These are phyloP conservation scores for Zymoseptoria tritici DNA, from an alignment of 2,329 filamentous ascomycete genomes.

Conservation along the genomic window DNA sequence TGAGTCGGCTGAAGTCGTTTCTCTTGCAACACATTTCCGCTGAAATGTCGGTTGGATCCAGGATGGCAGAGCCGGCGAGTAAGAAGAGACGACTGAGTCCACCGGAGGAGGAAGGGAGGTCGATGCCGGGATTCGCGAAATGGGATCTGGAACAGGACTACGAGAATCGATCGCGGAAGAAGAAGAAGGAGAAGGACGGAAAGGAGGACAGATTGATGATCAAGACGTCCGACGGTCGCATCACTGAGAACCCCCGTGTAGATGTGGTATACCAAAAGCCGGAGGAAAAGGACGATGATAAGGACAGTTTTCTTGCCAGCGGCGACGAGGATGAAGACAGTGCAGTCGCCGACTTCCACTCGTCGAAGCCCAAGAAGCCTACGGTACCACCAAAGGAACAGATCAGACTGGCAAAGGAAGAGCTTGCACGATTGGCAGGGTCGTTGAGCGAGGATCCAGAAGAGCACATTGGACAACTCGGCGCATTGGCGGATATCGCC, in stretches of 20 bases:
- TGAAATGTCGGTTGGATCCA: neutral
- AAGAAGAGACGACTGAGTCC: conserved; percentile 48
- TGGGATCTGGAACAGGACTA: conserved; percentile 94
- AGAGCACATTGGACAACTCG: conserved; percentile 75
- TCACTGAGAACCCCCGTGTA: conserved; percentile 46
- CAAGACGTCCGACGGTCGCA: conserved; percentile 69
- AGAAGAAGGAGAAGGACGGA: conserved; percentile 49
- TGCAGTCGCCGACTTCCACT: conserved; percentile 43
- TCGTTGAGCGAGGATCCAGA: conserved; percentile 87
- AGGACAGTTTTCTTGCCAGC: conserved; percentile 57
- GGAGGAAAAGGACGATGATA: conserved; percentile 45
- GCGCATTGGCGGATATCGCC: conserved; percentile 66
- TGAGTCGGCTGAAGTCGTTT: neutral
- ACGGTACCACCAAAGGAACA: conserved; percentile 69
- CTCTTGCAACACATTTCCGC: neutral
- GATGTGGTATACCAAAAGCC: conserved; percentile 38
- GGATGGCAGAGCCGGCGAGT: conserved; percentile 42
- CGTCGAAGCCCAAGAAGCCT: conserved; percentile 45
- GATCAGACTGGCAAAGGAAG: conserved; percentile 81
- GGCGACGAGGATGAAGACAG: conserved; percentile 45
- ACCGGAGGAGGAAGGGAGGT: conserved; percentile 28
- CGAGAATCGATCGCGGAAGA: conserved; percentile 67
- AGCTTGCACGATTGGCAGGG: conserved; percentile 74
- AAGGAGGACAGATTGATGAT: conserved; percentile 75
- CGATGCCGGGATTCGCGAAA: conserved; percentile 42